A percentile compares a stretch with the other conserved stretches of the same genome.
Evolutionary conservation across 2,329 filamentous ascomycete genomes (phyloP).

Genomic region (Penicillium brevicompactum): DNA sequence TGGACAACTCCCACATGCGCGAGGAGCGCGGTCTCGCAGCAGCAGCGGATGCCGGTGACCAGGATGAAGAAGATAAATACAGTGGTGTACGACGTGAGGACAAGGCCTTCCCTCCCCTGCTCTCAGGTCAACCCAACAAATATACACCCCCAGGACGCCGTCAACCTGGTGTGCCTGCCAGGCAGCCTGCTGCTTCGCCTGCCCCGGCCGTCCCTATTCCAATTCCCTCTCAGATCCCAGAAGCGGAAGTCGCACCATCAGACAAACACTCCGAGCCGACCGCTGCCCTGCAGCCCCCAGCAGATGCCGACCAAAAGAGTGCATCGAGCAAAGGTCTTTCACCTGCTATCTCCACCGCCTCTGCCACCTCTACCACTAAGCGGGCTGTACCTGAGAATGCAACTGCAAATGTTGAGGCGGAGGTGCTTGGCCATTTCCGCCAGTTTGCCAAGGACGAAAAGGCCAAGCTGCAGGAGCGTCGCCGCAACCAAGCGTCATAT

Average conservation of each 20-base stretch:
- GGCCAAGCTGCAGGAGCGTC: conserved; percentile 59
- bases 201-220: conserved; percentile 49
- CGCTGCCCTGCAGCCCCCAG: conserved; percentile 23
- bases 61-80: conserved; percentile 95
- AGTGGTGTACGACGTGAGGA: conserved; percentile 81
- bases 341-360: conserved; percentile 43
- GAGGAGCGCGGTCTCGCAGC: conserved; percentile 79
- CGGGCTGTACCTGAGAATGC: conserved; percentile 53
- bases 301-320: conserved; percentile 30
- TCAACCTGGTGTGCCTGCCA: conserved; percentile 78
- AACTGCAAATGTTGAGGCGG: conserved; percentile 62
- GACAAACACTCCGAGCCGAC: conserved; percentile 25
- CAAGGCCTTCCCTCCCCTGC: conserved; percentile 65
- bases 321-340: conserved; percentile 21
- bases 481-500: conserved; percentile 57
- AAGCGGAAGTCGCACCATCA: conserved; percentile 27
- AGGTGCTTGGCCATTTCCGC: conserved; percentile 65
- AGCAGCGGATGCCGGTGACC: conserved; percentile 64
- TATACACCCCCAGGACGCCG: conserved; percentile 91
- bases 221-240: conserved; percentile 25
- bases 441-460: conserved; percentile 66
- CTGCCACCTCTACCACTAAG: conserved; percentile 39
- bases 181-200: conserved; percentile 71
- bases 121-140: conserved; percentile 64
- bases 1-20: conserved; percentile 79